Evolutionary conservation across 129 eudicot genomes (phyloP).

Genomic region (Pseudognaphalium luteoalbum): DNA sequence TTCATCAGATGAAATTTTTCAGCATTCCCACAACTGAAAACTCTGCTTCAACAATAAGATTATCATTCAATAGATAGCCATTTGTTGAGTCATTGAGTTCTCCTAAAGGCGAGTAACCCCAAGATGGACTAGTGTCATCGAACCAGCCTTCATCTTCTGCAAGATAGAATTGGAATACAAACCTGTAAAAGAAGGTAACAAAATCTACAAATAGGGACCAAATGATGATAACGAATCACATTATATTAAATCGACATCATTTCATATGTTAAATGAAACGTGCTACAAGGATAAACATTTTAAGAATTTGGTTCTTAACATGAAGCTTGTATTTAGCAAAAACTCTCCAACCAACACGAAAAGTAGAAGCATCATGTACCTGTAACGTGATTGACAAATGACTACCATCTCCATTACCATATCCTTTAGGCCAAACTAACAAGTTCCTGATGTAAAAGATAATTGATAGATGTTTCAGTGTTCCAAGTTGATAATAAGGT

Average conservation of each 20-base stretch:
- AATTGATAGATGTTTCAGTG: neutral
- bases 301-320: neutral
- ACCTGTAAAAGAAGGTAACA: no score
- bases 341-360: conserved; percentile 14
- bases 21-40: conserved; percentile 15
- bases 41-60: conserved; percentile 15
- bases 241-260: no score
- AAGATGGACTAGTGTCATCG: rapidly evolving
- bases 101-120: neutral
- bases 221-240: no score
- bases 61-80: neutral
- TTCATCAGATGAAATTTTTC: neutral
- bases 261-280: no score
- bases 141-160: conserved; percentile 20
- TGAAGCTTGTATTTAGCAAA: conserved; percentile 16
- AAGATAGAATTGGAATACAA: neutral
- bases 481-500: neutral
- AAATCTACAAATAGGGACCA: no score
- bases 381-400: neutral
- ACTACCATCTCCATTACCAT: neutral
- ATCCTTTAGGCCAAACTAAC: neutral
- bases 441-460: conserved; percentile 1
- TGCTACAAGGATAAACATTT: no score
- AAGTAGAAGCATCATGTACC: conserved; percentile 1
- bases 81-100: neutral